Evolutionary conservation across 345 rosid genomes (phyloP), one percentile per base, ranked within the genome.

Genomic region (Bruguiera sexangula): DNA sequence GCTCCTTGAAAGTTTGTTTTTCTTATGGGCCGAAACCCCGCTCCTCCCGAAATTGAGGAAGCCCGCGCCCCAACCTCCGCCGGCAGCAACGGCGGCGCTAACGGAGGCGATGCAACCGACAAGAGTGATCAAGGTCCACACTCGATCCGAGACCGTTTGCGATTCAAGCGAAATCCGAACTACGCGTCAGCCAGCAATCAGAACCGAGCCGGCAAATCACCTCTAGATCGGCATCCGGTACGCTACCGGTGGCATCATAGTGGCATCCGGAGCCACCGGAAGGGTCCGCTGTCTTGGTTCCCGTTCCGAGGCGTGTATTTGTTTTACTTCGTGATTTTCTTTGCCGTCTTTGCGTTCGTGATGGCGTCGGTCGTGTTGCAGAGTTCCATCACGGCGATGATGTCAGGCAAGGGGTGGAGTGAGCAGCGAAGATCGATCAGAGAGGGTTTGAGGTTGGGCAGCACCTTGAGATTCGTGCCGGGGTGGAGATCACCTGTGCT

Each of bases 341-440:
- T 88, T 67, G 84, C 88, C 43, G 92, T 88, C 26, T 82, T 89
- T 53, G 90, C 85, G 6, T 95, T 89, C 67, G 87, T 86, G 20
- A 73, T 90, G 84, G 93, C 93, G 31, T 86, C 96, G 32, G 57
- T 91, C 75, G 69, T 91, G 68, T 70, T 94, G 73, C 97, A 95
- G 81, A 86, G 85, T 84, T 92, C 97, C 73, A 87, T 94, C 69
- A 71, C 83, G 24, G 66, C 80, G 56, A 67, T 80, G 65, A 74
- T 89, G 60, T 84, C 78, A 21, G 78, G 87, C 77, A 89, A 76
- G 64, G 91, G 93, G 22, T 60, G 84, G 66, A 76, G 67, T 64
- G 88, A 75, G 50, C 75, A 70, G 21, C 69, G 74, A 72, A 74
- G 80, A 67, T 75, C 79, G 30, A 69, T 75, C 50, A 72, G 79